A percentile compares a stretch with the other conserved stretches of the same genome.
These are phyloP conservation scores for Malassezia furfur DNA, from an alignment of 1,284 basidiomycete genomes.

Conservation along the genomic window DNA sequence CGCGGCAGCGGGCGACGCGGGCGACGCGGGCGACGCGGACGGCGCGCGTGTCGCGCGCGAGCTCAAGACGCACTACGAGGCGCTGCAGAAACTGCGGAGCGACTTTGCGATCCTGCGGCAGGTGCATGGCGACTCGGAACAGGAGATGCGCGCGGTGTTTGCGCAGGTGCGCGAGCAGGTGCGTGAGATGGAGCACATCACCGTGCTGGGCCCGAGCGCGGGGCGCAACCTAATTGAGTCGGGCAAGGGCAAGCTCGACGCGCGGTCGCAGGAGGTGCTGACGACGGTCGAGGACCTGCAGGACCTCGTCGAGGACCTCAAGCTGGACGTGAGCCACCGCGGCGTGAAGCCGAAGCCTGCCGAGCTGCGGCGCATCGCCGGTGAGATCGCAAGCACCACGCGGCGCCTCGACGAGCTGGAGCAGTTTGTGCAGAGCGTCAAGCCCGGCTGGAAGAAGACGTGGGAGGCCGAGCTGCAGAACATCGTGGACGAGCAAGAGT, in stretches of 20 bases:
- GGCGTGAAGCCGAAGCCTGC: conserved; percentile 72
- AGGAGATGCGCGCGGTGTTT: conserved; percentile 75
- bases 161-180: conserved; percentile 71
- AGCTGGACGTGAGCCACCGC: conserved; percentile 81
- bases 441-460: conserved; percentile 96
- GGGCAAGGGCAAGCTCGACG: conserved; percentile 80
- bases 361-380: conserved; percentile 63
- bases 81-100: conserved; percentile 80
- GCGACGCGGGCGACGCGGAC: neutral
- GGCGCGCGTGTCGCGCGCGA: conserved; percentile 51
- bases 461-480: conserved; percentile 94
- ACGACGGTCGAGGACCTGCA: conserved; percentile 88
- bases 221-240: conserved; percentile 79
- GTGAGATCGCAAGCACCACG: conserved; percentile 64
- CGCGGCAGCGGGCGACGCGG: neutral
- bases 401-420: conserved; percentile 67
- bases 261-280: conserved; percentile 75
- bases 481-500: conserved; percentile 93
- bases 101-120: conserved; percentile 89
- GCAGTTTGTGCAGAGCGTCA: conserved; percentile 76
- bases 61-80: conserved; percentile 82
- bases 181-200: conserved; percentile 58
- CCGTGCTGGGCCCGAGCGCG: conserved; percentile 65
- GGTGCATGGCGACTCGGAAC: conserved; percentile 83
- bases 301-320: conserved; percentile 79